Percentiles rank a stretch among this genome's conserved stretches.
These are phyloP conservation scores for Thermoascus crustaceus DNA, from an alignment of 2,329 filamentous ascomycete genomes.

Conservation along the genomic window DNA sequence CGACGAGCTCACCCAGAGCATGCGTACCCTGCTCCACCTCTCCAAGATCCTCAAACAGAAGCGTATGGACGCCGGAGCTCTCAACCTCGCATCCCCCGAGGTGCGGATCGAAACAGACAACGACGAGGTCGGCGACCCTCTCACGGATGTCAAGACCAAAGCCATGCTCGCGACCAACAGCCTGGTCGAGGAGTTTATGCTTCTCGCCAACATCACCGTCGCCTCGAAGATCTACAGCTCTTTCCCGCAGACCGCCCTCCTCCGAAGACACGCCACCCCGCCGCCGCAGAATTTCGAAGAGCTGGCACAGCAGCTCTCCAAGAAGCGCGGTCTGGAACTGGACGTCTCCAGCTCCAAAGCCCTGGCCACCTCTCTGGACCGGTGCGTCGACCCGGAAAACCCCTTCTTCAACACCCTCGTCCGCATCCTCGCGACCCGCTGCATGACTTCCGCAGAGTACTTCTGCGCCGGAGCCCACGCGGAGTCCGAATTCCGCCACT, in stretches of 20 bases:
- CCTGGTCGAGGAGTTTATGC: slow-evolving; percentile 97
- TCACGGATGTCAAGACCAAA: slow-evolving; percentile 88
- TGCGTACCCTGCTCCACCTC: slow-evolving; percentile 76
- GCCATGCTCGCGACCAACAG: slow-evolving; percentile 91
- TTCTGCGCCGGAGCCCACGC: slow-evolving; percentile 91
- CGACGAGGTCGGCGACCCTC: slow-evolving; percentile 90
- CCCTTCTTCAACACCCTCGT: slow-evolving; percentile 98
- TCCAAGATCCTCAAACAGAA: slow-evolving; percentile 92
- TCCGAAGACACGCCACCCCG: slow-evolving; percentile 84
- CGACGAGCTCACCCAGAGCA: slow-evolving; percentile 82
- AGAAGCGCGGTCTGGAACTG: slow-evolving; percentile 74
- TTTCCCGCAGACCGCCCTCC: slow-evolving; percentile 89
- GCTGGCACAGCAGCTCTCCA: slow-evolving; percentile 78
- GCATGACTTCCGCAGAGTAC: slow-evolving; percentile 99
- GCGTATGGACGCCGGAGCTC: slow-evolving; percentile 88
- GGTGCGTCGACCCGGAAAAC: slow-evolving; percentile 67
- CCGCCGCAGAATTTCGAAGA: slow-evolving; percentile 97
- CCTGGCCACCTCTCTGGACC: slow-evolving; percentile 86
- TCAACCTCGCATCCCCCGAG: slow-evolving; percentile 96
- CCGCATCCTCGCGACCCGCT: slow-evolving; percentile 92
- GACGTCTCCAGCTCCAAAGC: slow-evolving; percentile 80
- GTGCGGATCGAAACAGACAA: slow-evolving; percentile 92
- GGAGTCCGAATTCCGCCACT: slow-evolving; percentile 92
- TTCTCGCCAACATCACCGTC: slow-evolving; percentile 93
- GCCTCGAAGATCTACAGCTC: slow-evolving; percentile 81